Evolutionary conservation across 192 early-diverging fungal species (phyloP).

Genomic region (Coemansia sp.): DNA sequence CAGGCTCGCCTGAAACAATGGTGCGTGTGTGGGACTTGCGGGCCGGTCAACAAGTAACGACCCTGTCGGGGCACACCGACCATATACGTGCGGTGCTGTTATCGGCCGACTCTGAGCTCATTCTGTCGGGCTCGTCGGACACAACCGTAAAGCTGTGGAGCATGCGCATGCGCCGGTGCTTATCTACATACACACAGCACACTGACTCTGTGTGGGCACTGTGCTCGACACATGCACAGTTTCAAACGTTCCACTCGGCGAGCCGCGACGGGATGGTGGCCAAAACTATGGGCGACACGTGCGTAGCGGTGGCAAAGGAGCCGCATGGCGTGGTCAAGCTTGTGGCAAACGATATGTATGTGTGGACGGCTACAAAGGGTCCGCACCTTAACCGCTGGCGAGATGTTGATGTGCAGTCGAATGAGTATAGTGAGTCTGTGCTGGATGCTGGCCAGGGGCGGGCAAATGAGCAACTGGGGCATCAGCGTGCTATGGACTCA

Average conservation of each 20-base stretch:
- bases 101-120: slow-evolving; percentile 80
- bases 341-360: slow-evolving; percentile 76
- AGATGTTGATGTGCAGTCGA: slow-evolving; percentile 16
- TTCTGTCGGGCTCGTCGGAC: slow-evolving; percentile 91
- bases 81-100: slow-evolving; percentile 86
- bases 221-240: slow-evolving; percentile 75
- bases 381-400: slow-evolving; percentile 84
- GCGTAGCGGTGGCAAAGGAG: slow-evolving; percentile 88
- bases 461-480: slow-evolving; percentile 2
- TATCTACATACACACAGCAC: slow-evolving; percentile 86
- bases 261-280: slow-evolving; percentile 89
- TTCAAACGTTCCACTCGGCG: slow-evolving; percentile 90
- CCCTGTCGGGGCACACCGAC: slow-evolving; percentile 92
- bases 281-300: slow-evolving; percentile 64
- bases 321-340: slow-evolving; percentile 77
- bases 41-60: slow-evolving; percentile 65
- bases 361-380: slow-evolving; percentile 89
- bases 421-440: slow-evolving; percentile 15
- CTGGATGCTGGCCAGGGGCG: slow-evolving; percentile 8
- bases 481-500: slow-evolving; percentile 21
- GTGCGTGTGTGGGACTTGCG: slow-evolving; percentile 90
- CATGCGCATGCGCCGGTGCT: slow-evolving; percentile 77
- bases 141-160: slow-evolving; percentile 98
- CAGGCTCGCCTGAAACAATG: slow-evolving; percentile 91
- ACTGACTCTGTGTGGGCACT: slow-evolving; percentile 90